Evolutionary conservation across 2,329 filamentous ascomycete genomes (phyloP), one percentile per base, ranked within the genome.

Genomic region (Diaporthe batatas): DNA sequence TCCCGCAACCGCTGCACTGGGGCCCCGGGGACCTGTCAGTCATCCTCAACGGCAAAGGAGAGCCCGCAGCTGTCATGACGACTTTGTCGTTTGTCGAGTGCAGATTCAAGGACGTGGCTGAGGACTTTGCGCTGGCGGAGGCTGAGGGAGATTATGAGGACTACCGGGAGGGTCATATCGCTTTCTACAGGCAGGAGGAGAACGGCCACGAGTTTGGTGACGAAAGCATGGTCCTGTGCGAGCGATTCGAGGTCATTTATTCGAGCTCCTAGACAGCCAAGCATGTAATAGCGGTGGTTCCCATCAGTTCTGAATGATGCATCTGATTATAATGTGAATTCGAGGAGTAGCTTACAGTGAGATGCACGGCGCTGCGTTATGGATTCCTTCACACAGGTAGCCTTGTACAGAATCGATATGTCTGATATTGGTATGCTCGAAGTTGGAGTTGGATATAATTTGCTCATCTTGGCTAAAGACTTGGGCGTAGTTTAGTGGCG

Each of bases 81-180:
- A 80, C 79, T 0, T 62, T 75, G 23, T 78, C 77, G 6, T 72
- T 80, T 10, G 76, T 77, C 8, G 34, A 71, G 65, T 79, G 79
- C 75, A 74, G 68, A 70, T 80, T 80, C 68, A 72, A 73, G 53
- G 78, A 79, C 23, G 78, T 79, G 7, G 76, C 75, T 3, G 78
- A 78, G 68, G 76, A 77, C 1, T 80, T 80, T 74, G 79, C 77
- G 23, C 74, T 79, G 34, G 78, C 79, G 3, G 79, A 80, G 72
- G 78, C 73, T 1, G 79, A 80, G 71, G 79, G 78, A 0, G 76
- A 78, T 32, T 80, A 79, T 36, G 73, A 79, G 57, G 71, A 71
- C 0, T 80, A 79, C 36, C 74, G 77, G 23, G 53, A 67, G 64
- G 78, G 78, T 1, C 79, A 80, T 54, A 69, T 79, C 6, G 74